phyloP scores from a whole-genome alignment of 164 flowering plant genomes.

The Vitis cinerea region DNA sequence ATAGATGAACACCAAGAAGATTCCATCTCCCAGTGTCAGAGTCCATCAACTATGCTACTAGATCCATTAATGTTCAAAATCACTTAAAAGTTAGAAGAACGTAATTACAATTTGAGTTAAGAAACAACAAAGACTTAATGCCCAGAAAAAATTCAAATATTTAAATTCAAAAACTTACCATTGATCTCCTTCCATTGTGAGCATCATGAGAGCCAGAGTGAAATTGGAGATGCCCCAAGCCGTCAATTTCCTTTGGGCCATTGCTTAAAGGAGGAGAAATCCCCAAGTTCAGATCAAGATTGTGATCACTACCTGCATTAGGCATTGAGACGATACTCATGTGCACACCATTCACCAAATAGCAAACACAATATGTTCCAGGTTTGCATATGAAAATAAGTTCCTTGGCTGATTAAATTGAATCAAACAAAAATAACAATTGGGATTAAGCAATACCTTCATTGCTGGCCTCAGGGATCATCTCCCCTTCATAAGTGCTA shows the following conservation, averaged over 20 bases:
- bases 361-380: not conserved
- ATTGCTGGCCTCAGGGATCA: constrained; percentile 31
- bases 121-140: not conserved
- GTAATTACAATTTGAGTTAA: not conserved
- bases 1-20: not conserved
- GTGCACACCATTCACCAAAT: not conserved
- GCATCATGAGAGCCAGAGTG: constrained; percentile 28
- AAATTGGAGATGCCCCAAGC: constrained; percentile 24
- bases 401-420: not conserved
- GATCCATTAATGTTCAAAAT: not conserved
- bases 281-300: constrained; percentile 77
- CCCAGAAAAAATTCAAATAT: not conserved
- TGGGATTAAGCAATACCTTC: constrained; percentile 39
- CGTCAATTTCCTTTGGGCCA: constrained; percentile 27
- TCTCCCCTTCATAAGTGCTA: constrained; percentile 62
- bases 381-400: not conserved
- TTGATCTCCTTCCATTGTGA: constrained; percentile 27
- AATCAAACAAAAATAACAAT: not conserved
- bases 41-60: not conserved
- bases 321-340: not conserved
- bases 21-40: not conserved
- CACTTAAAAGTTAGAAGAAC: not conserved
- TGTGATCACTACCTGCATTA: constrained; percentile 33
- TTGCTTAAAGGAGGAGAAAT: constrained; percentile 46
- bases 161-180: constrained; percentile 29